These are phyloP conservation scores for Lentinula raphanica DNA, from an alignment of 768 basidiomycete species.

Conservation along the genomic window DNA sequence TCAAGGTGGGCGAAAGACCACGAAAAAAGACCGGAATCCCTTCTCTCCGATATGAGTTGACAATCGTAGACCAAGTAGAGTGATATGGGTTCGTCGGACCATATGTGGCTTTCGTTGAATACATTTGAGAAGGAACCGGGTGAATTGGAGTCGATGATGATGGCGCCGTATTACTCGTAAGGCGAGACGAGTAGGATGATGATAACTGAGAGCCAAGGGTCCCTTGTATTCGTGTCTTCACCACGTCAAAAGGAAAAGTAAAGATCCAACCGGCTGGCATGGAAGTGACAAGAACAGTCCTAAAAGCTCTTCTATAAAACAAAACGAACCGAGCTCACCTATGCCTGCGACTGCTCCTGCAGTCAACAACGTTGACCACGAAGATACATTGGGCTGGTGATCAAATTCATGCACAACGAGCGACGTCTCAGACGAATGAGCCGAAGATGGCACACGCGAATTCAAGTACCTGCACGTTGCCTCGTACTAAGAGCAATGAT, in stretches of 20 bases:
- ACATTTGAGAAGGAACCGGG: conserved; percentile 10
- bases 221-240: conserved; percentile 86
- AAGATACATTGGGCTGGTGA: conserved; percentile 25
- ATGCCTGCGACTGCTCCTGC: conserved; percentile 78
- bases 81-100: conserved; percentile 44
- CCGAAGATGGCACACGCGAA: conserved; percentile 14
- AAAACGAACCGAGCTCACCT: conserved; percentile 23
- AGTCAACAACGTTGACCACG: conserved; percentile 57
- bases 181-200: neutral
- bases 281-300: neutral
- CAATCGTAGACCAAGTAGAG: conserved; percentile 52
- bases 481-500: conserved; percentile 44
- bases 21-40: conserved; percentile 69
- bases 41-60: conserved; percentile 56
- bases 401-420: conserved; percentile 38
- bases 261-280: conserved; percentile 59
- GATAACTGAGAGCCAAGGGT: neutral
- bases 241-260: conserved; percentile 85
- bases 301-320: too few relatives aligned
- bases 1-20: conserved; percentile 75
- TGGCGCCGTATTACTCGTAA: neutral
- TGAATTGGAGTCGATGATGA: conserved; percentile 9
- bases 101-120: conserved; percentile 12
- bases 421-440: conserved; percentile 21
- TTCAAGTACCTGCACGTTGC: conserved; percentile 51